Base-by-base conservation (phyloP, 2,329 filamentous ascomycete genomes). In the Blastomyces gilchristii region DNA sequence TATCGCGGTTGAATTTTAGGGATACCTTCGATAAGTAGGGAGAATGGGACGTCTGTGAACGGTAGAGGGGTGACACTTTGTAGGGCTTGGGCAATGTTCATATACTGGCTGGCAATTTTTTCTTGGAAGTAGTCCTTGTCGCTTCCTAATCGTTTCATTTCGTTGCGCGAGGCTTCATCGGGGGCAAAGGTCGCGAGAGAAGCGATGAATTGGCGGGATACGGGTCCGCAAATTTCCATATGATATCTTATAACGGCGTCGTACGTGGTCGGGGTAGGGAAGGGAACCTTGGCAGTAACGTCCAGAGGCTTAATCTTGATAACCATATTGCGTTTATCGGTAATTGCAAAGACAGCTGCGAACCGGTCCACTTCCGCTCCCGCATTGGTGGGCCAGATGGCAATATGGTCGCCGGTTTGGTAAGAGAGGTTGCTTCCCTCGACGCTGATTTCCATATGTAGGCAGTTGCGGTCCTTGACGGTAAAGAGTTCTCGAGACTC, bases 91-190 rank as follows among this genome's bases (percentile, higher is more conserved):
- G 91, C 88, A 71, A 99, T 91, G 79, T 96, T 99, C 78, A 91
- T 87, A 75, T 89, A 89, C 71, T 91, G 86, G 70, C 85, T 84
- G 68, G 85, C 85, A 66, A 96, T 87, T 79, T 93, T 90, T 64
- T 91, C 84, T 63, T 92, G 87, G 83, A 99, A 99, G 72, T 95
- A 93, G 68, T 96, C 92, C 79, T 95, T 97, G 79, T 99, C 94
- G 67, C 83, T 87, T 71, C 94, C 94, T 56, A 97, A 85, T 73
- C 88, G 91, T 70, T 85, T 84, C 84, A 97, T 90, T 76, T 97
- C 91, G 52, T 88, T 84, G 81, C 96, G 97, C 75, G 86, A 82
- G 14, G 84, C 82, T 62, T 97, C 92, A 70, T 86, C 88, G 45
- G 94, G 93, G 25, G 94, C 87, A 73, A 99, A 99, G 54, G 91